Evolutionary conservation across 176 grass and related monocot genomes (phyloP), one percentile per base, ranked within the genome.

Genomic region (Neostapfia colusana): DNA sequence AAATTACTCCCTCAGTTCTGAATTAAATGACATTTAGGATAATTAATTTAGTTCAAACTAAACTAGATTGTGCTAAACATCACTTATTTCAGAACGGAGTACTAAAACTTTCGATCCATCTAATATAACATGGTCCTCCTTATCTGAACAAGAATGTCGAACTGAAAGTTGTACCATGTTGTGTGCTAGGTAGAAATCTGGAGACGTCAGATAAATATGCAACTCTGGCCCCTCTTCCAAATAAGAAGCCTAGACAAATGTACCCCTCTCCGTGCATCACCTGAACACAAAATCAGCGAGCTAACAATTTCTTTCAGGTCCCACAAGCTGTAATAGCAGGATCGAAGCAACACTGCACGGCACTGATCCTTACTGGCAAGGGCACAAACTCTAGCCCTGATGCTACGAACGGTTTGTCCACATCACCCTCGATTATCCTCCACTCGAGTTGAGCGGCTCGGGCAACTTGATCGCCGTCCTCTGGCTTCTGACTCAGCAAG

Each of bases 181-280:
- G 84, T 26, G 94, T 97, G 60, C 60, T 74, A 79, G 82, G 75
- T 66, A 86, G 89, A 93, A 97, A 84, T 76, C 94, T 89, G 16
- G 94, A 93, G 82, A 93, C 79, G 77, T 97, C 89, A 65, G 91
- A 97, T 70, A 97, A 79, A 89, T 97, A 97, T 48, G 89, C 91
- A 83, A 97, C 64, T 78, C 76, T 91, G 7, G 86, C 74, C 63
- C 81, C 88, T 67, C 41, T 81, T 36, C 94, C 91, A 77, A 97
- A 97, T 64, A 91, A 77, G 61, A 97, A 97, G 55, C 94, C 94
- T 69, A 93, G 78, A 79, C 79, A 97, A 76, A 97, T 51, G 73
- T 91, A 93, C 35, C 78, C 94, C 73, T 91, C 89, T 82, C 89
- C 89, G 8, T 97, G 94, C 82, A 97, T 93, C 53, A 97, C 90